These are phyloP conservation scores for Cutaneotrichosporon cavernicola DNA, from an alignment of 1,284 basidiomycete genomes.

Conservation along the genomic window DNA sequence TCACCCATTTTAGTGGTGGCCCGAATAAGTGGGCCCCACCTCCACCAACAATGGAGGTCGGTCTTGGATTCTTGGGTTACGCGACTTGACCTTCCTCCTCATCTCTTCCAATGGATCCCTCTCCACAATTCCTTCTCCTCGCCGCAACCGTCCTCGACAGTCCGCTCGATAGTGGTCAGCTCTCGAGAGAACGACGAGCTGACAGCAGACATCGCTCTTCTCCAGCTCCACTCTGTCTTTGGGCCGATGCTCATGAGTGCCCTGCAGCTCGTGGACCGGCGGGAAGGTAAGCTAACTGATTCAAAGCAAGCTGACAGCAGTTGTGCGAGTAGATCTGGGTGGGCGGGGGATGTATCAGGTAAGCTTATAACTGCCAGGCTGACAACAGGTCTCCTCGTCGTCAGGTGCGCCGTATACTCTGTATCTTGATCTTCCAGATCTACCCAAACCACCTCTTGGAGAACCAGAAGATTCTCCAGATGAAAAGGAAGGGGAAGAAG, in stretches of 20 bases:
- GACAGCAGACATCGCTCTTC: slow-evolving; percentile 31
- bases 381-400: slow-evolving; percentile 36
- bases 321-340: slow-evolving; percentile 26
- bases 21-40: slow-evolving; percentile 8
- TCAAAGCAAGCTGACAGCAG: slow-evolving; percentile 27
- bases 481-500: neutral
- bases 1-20: neutral
- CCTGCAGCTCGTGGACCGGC: slow-evolving; percentile 44
- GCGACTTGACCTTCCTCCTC: slow-evolving; percentile 2
- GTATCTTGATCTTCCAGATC: slow-evolving; percentile 29
- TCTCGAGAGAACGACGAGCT: neutral
- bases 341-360: slow-evolving; percentile 41
- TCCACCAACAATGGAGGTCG: neutral
- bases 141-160: slow-evolving; percentile 32
- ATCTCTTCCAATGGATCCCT: neutral
- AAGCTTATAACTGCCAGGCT: slow-evolving; percentile 10
- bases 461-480: neutral
- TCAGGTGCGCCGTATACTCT: slow-evolving; percentile 44
- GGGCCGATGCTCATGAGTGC: slow-evolving; percentile 46
- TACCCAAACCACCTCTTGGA: neutral
- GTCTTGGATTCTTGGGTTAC: neutral
- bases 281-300: slow-evolving; percentile 43
- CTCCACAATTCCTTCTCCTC: slow-evolving; percentile 31
- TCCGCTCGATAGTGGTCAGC: slow-evolving; percentile 11
- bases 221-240: slow-evolving; percentile 43